Evolutionary conservation across 768 basidiomycete genomes (phyloP).

Genomic region (Russula griseocarnosa): DNA sequence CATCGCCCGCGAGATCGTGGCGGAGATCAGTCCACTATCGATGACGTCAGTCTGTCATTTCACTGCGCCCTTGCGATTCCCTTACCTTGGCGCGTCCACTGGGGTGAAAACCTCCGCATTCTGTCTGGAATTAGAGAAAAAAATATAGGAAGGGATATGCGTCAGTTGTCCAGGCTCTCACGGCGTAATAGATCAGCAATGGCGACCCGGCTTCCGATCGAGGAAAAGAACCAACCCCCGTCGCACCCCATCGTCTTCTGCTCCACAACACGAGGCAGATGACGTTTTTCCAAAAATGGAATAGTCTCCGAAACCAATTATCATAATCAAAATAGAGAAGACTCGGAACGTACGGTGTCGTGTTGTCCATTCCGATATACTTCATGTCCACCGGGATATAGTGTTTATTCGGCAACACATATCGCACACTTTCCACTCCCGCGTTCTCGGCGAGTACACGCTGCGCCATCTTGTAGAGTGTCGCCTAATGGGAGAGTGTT

Average conservation of each 20-base stretch:
- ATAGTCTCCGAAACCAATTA: slow-evolving; percentile 19
- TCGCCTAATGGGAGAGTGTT: slow-evolving; percentile 54
- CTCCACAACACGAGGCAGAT: slow-evolving; percentile 24
- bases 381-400: slow-evolving; percentile 86
- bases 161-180: not conserved
- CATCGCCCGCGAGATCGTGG: slow-evolving; percentile 27
- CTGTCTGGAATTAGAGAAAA: not conserved
- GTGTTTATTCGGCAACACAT: slow-evolving; percentile 89
- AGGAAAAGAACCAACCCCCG: slow-evolving; percentile 21
- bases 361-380: slow-evolving; percentile 67
- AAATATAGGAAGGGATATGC: not conserved
- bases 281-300: slow-evolving; percentile 9
- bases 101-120: slow-evolving; percentile 76
- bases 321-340: not conserved
- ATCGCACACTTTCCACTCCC: slow-evolving; percentile 56
- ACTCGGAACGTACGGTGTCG: slow-evolving; percentile 49
- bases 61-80: not conserved
- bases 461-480: slow-evolving; percentile 84
- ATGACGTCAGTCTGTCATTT: slow-evolving; percentile 26
- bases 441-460: slow-evolving; percentile 63
- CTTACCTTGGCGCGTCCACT: slow-evolving; percentile 77
- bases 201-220: slow-evolving; percentile 20
- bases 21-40: slow-evolving; percentile 28
- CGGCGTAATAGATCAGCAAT: not conserved
- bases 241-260: slow-evolving; percentile 21